These are phyloP conservation scores for Chrysopogon serrulatus DNA, from an alignment of 176 grass and related monocot genomes.

Conservation along the genomic window DNA sequence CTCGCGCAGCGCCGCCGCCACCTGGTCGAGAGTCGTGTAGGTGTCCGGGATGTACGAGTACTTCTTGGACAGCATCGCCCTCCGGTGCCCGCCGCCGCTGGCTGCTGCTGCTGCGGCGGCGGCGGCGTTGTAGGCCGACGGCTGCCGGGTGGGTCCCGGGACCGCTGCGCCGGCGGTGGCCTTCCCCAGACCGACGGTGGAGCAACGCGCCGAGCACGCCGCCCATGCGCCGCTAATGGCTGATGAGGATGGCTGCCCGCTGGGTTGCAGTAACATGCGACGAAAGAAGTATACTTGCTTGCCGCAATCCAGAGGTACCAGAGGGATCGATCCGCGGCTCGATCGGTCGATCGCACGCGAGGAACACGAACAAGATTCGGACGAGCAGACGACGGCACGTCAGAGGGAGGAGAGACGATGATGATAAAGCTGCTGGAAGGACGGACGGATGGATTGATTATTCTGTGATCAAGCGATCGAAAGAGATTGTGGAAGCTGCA, in stretches of 20 bases:
- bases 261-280: background rate
- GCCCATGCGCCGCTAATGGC: conserved; percentile 53
- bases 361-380: background rate
- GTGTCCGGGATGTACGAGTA: conserved; percentile 79
- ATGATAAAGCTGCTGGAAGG: background rate
- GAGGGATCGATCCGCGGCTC: too few relatives aligned
- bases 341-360: background rate
- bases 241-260: too few relatives aligned
- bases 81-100: background rate
- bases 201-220: conserved; percentile 32
- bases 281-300: background rate
- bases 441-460: too few relatives aligned
- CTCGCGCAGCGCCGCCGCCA: conserved; percentile 48
- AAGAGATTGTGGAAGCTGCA: background rate
- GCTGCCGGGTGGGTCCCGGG: background rate
- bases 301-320: too few relatives aligned
- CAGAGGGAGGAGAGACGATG: background rate
- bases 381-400: too few relatives aligned
- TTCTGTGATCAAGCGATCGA: background rate
- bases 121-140: background rate
- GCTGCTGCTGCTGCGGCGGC: too few relatives aligned
- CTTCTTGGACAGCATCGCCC: conserved; percentile 44
- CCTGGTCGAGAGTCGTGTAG: conserved; percentile 72
- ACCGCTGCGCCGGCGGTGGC: background rate
- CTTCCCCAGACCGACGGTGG: background rate